Base-by-base conservation (phyloP, 495 filamentous ascomycete species). In the Podospora bellae-mahoneyi region DNA sequence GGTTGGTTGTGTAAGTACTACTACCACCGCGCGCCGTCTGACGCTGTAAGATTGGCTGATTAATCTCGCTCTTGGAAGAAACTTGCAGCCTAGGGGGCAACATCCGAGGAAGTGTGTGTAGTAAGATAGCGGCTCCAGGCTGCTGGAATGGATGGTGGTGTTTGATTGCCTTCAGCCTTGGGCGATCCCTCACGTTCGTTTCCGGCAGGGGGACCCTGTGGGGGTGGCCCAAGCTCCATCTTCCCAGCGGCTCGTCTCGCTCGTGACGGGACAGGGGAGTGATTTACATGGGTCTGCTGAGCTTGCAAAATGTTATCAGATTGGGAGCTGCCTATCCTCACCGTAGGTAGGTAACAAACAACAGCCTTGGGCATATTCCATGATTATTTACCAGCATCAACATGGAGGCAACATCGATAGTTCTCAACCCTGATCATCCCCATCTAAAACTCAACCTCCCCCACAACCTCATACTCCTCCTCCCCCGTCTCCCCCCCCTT, bases 401-500 rank as follows among this genome's bases (percentile, higher is more conserved):
- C 23, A 2, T 23, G 23, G 23, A 23, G 23, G 23, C 23, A 23
- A 23, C 23, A 23, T 23, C 23, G 23, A 23, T 23, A 23, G 23
- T 23, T 23, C 23, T 23, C 23, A 23, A 23, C 23, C 23, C 23
- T 23, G 23, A 23, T 23, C 23, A 23, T 23, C 23, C 23, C 23
- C 23, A 23, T 3, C 39, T 48, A 73, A 44, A 83, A 67, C 9
- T 73, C 80, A 65, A 85, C 79, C 68, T 83, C 83, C 15, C 78
- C 83, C 39, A 79, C 85, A 56, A 84, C 83, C 64, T 84, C 82
- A 69, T 86, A 88, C 67, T 71, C 78, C 75, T 75, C 79, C 66
- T 80, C 80, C 70, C 73, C 79, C 65, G 84, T 75, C 23, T 71
- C 80, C 69, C 73, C 79, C 65, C 84, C 76, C n/a, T 71, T 72